Evolutionary conservation across 2,329 filamentous ascomycete genomes (phyloP), one percentile per base, ranked within the genome.

Genomic region (Nigrospora sphaerica): DNA sequence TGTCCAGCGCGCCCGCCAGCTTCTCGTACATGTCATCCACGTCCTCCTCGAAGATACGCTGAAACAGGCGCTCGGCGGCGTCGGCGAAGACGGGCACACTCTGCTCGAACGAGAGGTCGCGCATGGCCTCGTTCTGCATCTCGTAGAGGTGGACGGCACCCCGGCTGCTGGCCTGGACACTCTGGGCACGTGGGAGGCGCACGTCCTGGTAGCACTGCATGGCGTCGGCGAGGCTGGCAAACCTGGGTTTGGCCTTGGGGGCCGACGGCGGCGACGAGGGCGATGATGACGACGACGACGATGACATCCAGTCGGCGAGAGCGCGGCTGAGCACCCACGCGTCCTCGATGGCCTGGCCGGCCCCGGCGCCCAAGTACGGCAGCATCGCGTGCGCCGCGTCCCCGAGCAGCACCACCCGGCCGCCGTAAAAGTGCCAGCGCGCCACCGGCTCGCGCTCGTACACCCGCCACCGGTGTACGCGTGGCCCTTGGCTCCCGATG

Each of bases 361-460:
- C 62, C 5, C 72, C 71, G 45, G 72, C 69, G 1, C 70, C 70
- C 9, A 69, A 61, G 12, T 65, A 63, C 2, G 71, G 71, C 0
- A 70, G 65, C 55, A 74, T 73, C 1, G 71, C 69, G 57, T 75
- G 72, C 2, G 72, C 72, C 1, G 72, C 71, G 56, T 77, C 73
- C 12, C 73, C 73, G 7, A 73, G 49, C 4, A 74, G 56, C 1
- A 67, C 60, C 12, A 72, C 64, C 34, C 64, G 62, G 3, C 64
- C 66, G 6, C 48, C 36, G 4, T 54, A 12, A 9, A 41, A 48
- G 10, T 40, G 31, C 46, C 46, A 48, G 16, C 39, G 42, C 17
- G 31, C 14, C 12, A 45, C 17, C 11, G 44, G 44, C 17, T 39
- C 32, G 12, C 44, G 36, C 33, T 45, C 44, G 31, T 45, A 39